Evolutionary conservation across 176 grass and related monocot species (phyloP), one percentile per base, ranked within the genome.

Genomic region (Lolium perenne): DNA sequence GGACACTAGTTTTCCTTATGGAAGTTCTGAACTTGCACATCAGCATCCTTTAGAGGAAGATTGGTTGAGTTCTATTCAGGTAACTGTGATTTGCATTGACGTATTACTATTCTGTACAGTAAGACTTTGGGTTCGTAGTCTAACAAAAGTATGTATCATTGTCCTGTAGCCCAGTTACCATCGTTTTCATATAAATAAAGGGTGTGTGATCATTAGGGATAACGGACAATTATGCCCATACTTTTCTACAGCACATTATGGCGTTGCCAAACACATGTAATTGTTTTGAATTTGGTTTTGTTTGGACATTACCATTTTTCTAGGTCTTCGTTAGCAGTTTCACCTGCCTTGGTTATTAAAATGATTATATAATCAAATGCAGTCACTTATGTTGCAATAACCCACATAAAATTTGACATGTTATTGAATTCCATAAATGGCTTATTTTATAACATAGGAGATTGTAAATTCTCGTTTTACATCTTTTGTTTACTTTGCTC

Each of bases 401-500:
- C 64, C 64, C 32, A 38, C 18, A 38, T 38, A 38, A 66, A 25
- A 15, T 1, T 0, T 35, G 13, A 38, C 2, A 0, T 67, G 64
- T 67, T 1, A 7, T 8, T 18, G 29, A 9, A 67, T 67, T 67
- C 0, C 15, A 8, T 17, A 67, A 38, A 0, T 67, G 29, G 0
- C 49, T 54, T 54, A 2, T 5, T 68, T 69, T 0, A 8, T 23
- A 14, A 12, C 62, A 38, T 41, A 17, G 65, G 32, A 3, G 0
- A 18, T 23, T 13, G 29, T 29, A 29, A 29, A 29, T 29, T 64
- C 61, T 64, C 14, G 55, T 18, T 56, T 21, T 11, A 4, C 26
- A 82, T 54, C 49, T 82, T 74, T 50, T 17, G 8, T 68, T 53
- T 53, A 38, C 12, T 57, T 71, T 71, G 20, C 71, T 15, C 13